Base-by-base conservation (phyloP, 768 basidiomycete genomes). In the Naganishia vaughanmartiniae region DNA sequence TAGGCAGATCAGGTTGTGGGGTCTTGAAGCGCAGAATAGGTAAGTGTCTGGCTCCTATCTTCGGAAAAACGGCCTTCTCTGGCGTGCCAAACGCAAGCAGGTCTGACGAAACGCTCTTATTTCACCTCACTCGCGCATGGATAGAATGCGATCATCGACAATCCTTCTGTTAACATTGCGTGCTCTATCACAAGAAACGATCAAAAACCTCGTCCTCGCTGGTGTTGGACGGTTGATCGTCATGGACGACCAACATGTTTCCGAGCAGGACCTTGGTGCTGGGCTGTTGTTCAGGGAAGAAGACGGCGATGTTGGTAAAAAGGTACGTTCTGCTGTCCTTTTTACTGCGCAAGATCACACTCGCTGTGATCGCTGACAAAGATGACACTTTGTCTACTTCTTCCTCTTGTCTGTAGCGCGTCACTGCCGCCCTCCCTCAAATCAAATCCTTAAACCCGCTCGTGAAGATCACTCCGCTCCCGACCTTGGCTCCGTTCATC, bases 131-230 rank as follows among this genome's bases (percentile, higher is more conserved):
- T 26, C 34, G 30, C 31, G 21, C 56, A n/a, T n/a, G 46, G n/a
- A 67, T 80, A 96, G 93, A 80, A 96, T 95, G 92, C 87, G 92
- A 75, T 93, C 90, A 80, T 93, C 92, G 26, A 91, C 92, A 2
- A 90, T 97, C 75, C 83, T 95, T 30, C 85, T 97, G 42, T 83
- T 93, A 24, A 87, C 86, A 45, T 84, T 96, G 51, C 86, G 86
- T 54, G 92, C 93, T 3, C 86, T 90, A 46, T 93, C 96, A 48
- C 92, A 93, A 9, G 96, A 99, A 80, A 87, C 89, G 19, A 90
- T 97, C 81, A 99, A 98, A 83, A 99, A 99, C 79, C 90, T 99
- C 78, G 95, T 98, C 21, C 86, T 99, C 56, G 91, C 96, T 12
- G 96, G 96, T 48, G 91, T 99, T 68, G 96, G 96, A 30, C 89